Conservation (phyloP, 2,329 filamentous ascomycete species). For the Penicillium griseofulvum region DNA sequence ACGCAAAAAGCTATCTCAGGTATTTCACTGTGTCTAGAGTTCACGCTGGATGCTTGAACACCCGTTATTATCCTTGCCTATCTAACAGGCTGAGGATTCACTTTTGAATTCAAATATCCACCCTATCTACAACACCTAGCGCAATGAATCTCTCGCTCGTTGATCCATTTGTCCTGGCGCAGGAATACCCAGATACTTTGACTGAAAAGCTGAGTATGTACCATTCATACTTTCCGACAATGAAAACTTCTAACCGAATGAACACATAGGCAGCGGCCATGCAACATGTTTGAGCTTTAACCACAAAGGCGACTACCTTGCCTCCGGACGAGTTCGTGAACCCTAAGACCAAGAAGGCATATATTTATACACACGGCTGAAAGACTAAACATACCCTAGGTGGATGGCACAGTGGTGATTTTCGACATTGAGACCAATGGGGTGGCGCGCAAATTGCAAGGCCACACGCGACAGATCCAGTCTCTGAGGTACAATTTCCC, state of each 20-base stretch:
- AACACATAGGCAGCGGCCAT: conserved; percentile 55
- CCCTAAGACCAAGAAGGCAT: not conserved
- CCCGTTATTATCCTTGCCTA: conserved; percentile 23
- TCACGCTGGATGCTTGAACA: conserved; percentile 27
- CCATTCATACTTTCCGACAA: not conserved
- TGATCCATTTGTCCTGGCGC: conserved; percentile 68
- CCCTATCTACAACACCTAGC: not conserved
- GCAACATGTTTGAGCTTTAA: conserved; percentile 78
- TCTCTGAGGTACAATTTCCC: conserved; percentile 61
- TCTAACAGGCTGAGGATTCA: conserved; percentile 21
- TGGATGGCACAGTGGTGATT: conserved; percentile 88
- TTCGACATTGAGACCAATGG: conserved; percentile 98
- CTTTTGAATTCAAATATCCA: not conserved
- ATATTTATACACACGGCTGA: not conserved
- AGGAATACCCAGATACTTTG: conserved; percentile 87
- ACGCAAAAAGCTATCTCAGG: not conserved
- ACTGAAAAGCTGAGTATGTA: conserved; percentile 75
- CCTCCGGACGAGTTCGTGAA: conserved; percentile 72
- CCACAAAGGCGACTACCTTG: conserved; percentile 88
- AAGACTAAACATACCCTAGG: conserved; percentile 38
- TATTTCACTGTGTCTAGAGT: not conserved
- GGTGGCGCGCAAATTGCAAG: conserved; percentile 87
- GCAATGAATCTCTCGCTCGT: conserved; percentile 69
- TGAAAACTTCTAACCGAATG: conserved; percentile 13
- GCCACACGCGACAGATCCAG: conserved; percentile 90